phyloP scores from a whole-genome alignment of 2,329 filamentous ascomycete species.

The Lachnellula arida region DNA sequence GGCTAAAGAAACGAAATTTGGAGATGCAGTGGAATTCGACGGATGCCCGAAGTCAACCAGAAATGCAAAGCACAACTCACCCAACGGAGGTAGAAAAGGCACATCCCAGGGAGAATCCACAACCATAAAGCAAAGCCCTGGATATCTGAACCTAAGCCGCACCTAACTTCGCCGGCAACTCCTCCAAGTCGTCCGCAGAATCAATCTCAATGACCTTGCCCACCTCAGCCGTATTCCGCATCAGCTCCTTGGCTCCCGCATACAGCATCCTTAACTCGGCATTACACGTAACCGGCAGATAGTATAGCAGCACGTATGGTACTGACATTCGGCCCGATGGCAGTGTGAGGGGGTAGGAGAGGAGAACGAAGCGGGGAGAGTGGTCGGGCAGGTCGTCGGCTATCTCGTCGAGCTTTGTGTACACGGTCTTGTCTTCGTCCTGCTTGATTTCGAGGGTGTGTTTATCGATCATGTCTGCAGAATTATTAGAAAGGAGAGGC shows the following conservation, averaged over 20 bases:
- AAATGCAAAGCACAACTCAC: no score
- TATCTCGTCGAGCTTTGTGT: slow-evolving; percentile 75
- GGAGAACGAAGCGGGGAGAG: slow-evolving; percentile 79
- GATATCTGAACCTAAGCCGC: slow-evolving; percentile 1
- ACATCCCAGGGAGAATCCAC: no score
- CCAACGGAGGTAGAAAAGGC: no score
- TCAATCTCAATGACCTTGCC: slow-evolving; percentile 81
- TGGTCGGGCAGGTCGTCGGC: slow-evolving; percentile 90
- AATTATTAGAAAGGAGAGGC: slow-evolving; percentile 8
- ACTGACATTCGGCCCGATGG: slow-evolving; percentile 78
- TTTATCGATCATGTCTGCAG: slow-evolving; percentile 81
- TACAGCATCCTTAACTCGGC: slow-evolving; percentile 87
- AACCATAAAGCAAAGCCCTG: no score
- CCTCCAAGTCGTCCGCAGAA: slow-evolving; percentile 72
- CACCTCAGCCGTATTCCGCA: slow-evolving; percentile 91
- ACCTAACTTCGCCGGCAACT: slow-evolving; percentile 65
- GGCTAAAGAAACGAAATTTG: no score
- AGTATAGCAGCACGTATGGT: slow-evolving; percentile 92
- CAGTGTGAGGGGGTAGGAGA: slow-evolving; percentile 86
- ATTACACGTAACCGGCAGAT: slow-evolving; percentile 89
- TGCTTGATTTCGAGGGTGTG: slow-evolving; percentile 84
- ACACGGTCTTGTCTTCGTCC: slow-evolving; percentile 70
- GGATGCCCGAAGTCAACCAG: no score
- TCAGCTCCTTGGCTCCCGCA: slow-evolving; percentile 90
- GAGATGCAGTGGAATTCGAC: no score